Evolutionary conservation across 768 basidiomycete species (phyloP), one percentile per base, ranked within the genome.

Genomic region (Suillus luteus): DNA sequence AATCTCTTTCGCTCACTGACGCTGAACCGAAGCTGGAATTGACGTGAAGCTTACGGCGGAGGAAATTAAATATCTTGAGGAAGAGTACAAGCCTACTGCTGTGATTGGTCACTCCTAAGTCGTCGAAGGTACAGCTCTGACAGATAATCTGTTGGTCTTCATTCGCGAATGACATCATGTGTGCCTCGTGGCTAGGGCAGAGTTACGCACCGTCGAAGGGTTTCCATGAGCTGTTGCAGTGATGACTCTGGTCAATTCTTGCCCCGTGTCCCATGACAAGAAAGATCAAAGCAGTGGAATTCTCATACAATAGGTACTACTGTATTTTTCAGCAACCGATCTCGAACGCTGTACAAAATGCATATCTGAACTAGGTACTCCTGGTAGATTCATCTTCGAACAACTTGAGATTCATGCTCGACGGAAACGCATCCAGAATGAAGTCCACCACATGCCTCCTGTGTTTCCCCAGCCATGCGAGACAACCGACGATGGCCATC

Each of bases 61-160:
- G 31, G 86, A 87, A 65, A 73, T 82, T 41, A 73, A 77, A 61
- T 77, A 76, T 49, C 74, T 87, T 57, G 78, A 79, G 49, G 79
- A 82, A 66, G 71, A 74, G 1, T 86, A 86, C 70, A 64, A 61
- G 46, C 77, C 85, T 6, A 75, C 74, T 64, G 48, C 72, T 10
- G 72, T 82, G 27, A 65, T 81, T 3, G 81, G 83, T 19, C 80
- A 81, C 40, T 51, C 59, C 17, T 74, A 65, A 63, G 38, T 11
- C 9, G 15, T 55, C 4, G 37, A 22, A 38, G 12, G n/a, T 37
- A 37, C 54, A 22, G 12, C 17, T 37, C 12, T n/a, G n/a, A 55
- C 19, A 31, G 7, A 54, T 5, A 5, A 31, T 19, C 12, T 37
- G 8, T 37, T 8, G 14, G 0, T 8, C 31, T 35, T 33, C 19